Evolutionary conservation across 495 filamentous ascomycete species (phyloP), one percentile per base, ranked within the genome.

Genomic region (Thozetella sp.): DNA sequence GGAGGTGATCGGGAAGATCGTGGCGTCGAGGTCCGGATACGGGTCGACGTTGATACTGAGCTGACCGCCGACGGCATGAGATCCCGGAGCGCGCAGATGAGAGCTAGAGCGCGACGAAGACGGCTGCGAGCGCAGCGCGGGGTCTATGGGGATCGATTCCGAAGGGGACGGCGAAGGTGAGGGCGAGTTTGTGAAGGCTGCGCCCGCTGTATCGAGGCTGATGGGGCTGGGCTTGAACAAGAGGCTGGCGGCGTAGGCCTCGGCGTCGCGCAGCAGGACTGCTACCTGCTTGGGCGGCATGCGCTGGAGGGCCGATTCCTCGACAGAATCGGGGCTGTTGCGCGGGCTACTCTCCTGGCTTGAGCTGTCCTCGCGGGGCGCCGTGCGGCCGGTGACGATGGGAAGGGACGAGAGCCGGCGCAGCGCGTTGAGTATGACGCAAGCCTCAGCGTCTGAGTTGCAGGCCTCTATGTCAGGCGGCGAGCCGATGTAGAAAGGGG

Each of bases 361-460:
- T 1, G 30, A 11, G 22, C 20, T 57, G 25, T 55, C 50, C 15
- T 37, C 24, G 2, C 3, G 9, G 17, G 26, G 17, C 1, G 27
- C 13, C 13, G 9, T 17, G 17, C 51, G 43, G n/a, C 43, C 43
- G 3, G n/a, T 22, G 51, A 51, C n/a, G 13, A 50, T 46, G 13
- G 57, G 57, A 9, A 58, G 45, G 4, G 40, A 43, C 6, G 60
- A 61, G 1, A 67, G 58, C 10, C 62, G 59, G 0, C 61, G 54
- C 13, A 69, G 62, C 1, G 64, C 58, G 46, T 58, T 67, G 55
- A 59, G 40, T n/a, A 67, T 54, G 2, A 67, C 58, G 10, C 60
- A 56, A 19, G 53, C 64, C 27, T 67, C 61, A 2, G 61, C 56
- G 43, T 69, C 64, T 4, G 62, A 59, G 27, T 67, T 67, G 45